These are phyloP conservation scores for Mucor mucedo DNA, from an alignment of 371 early-diverging fungal species.

Conservation along the genomic window DNA sequence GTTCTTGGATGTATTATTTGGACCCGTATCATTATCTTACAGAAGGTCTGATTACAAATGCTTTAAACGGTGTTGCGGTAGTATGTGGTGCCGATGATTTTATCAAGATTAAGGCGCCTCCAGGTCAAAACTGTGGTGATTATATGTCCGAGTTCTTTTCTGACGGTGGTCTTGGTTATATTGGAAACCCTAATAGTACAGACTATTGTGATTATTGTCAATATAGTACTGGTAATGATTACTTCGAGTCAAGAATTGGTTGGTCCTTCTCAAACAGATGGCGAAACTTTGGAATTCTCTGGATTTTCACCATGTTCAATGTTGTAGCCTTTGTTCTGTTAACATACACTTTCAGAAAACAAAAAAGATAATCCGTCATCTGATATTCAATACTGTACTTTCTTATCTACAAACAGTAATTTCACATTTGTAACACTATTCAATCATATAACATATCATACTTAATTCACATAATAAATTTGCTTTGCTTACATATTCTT, in stretches of 20 bases:
- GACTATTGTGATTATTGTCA: conserved; percentile 65
- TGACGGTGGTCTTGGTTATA: conserved; percentile 58
- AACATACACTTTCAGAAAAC: conserved; percentile 29
- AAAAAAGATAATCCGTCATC: conserved; percentile 17
- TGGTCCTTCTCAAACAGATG: conserved; percentile 57
- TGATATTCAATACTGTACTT: no score
- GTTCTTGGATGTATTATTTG: conserved; percentile 72
- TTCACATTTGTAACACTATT: no score
- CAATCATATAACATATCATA: no score
- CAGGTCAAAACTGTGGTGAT: conserved; percentile 59
- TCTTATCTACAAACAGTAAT: no score
- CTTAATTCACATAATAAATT: neutral
- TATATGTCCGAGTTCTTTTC: conserved; percentile 58
- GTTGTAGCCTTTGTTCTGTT: conserved; percentile 34
- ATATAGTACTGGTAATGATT: conserved; percentile 59
- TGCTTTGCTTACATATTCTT: neutral
- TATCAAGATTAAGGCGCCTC: conserved; percentile 53
- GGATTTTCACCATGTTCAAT: conserved; percentile 56
- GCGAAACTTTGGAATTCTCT: conserved; percentile 69
- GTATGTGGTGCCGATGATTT: conserved; percentile 53
- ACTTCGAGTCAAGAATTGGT: conserved; percentile 30
- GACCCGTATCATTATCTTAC: conserved; percentile 72
- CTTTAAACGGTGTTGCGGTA: conserved; percentile 51
- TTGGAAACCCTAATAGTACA: conserved; percentile 53
- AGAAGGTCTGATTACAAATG: conserved; percentile 70